Evolutionary conservation across 2,329 filamentous ascomycete species (phyloP).

Genomic region (Sporothrix inflata): DNA sequence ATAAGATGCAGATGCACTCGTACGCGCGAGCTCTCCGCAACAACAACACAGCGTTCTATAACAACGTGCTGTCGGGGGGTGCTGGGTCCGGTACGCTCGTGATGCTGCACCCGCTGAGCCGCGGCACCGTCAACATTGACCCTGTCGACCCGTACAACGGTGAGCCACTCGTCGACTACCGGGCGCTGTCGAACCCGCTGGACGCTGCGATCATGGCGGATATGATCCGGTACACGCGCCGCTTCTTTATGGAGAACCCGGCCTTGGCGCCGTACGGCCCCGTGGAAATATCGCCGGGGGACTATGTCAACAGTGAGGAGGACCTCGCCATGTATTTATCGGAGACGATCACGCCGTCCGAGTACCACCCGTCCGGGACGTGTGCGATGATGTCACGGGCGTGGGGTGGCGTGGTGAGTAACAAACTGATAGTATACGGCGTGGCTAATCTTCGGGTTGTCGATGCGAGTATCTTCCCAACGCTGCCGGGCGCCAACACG

Average conservation of each 20-base stretch:
- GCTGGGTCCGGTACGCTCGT: conserved; percentile 38
- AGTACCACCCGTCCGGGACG: conserved; percentile 49
- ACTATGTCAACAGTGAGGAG: conserved; percentile 39
- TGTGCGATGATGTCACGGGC: conserved; percentile 50
- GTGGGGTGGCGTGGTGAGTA: conserved; percentile 51
- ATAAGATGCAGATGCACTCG: conserved; percentile 42
- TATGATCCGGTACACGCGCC: conserved; percentile 45
- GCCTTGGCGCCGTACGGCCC: conserved; percentile 42
- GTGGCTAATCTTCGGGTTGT: conserved; percentile 49
- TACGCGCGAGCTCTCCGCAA: conserved; percentile 37
- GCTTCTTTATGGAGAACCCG: conserved; percentile 38
- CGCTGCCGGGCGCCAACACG: conserved; percentile 38
- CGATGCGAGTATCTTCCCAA: conserved; percentile 51
- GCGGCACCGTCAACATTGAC: conserved; percentile 47
- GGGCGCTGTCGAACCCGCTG: conserved; percentile 50
- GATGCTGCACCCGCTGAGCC: conserved; percentile 45
- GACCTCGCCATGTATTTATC: conserved; percentile 36
- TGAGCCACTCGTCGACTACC: conserved; percentile 46
- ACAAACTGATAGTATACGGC: conserved; percentile 49
- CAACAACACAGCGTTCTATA: conserved; percentile 42
- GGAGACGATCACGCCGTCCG: conserved; percentile 34
- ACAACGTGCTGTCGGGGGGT: conserved; percentile 39
- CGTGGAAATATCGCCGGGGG: conserved; percentile 44
- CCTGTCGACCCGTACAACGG: conserved; percentile 43
- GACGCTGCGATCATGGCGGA: conserved; percentile 53